Percentiles rank a stretch among this genome's conserved stretches.
Conservation (phyloP, 805 yeast species). For the Yamadazyma phyllophila region DNA sequence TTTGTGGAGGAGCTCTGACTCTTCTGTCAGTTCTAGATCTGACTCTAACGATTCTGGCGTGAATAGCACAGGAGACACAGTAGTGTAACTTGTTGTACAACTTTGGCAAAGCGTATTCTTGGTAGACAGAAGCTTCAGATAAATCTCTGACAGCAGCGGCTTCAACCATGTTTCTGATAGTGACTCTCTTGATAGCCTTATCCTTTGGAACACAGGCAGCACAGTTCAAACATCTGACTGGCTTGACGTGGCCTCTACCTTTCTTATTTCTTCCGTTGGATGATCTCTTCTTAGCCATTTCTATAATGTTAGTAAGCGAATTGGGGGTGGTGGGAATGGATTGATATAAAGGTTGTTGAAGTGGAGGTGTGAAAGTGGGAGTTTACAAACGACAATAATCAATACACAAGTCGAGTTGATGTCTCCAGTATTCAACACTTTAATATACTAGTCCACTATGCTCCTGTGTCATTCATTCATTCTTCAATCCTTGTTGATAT, state of each 20-base stretch:
- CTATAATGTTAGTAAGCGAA: slow-evolving; percentile 25
- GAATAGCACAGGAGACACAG: slow-evolving; percentile 99
- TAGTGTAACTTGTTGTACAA: slow-evolving; percentile 99
- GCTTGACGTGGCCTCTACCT: slow-evolving; percentile 99
- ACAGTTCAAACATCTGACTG: slow-evolving; percentile 99
- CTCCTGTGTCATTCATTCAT: not conserved
- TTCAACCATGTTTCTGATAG: slow-evolving; percentile 99
- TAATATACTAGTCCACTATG: not conserved
- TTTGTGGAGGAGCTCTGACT: slow-evolving; percentile 97
- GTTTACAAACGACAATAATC: too few relatives aligned
- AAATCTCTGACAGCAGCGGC: slow-evolving; percentile 99
- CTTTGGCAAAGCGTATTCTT: slow-evolving; percentile 99
- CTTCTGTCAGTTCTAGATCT: slow-evolving; percentile 99
- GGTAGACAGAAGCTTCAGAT: slow-evolving; percentile 98
- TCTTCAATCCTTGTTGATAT: not conserved
- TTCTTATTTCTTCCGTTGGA: slow-evolving; percentile 99
- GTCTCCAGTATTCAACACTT: too few relatives aligned
- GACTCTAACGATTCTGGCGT: slow-evolving; percentile 99
- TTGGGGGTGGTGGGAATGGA: not conserved
- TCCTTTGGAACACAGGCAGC: slow-evolving; percentile 99
- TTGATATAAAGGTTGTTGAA: not conserved
- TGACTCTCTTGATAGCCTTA: slow-evolving; percentile 99
- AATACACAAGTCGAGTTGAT: too few relatives aligned
- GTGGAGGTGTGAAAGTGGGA: too few relatives aligned
- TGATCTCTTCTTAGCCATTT: slow-evolving; percentile 99